These are phyloP conservation scores for Claviceps cyperi DNA, from an alignment of 2,329 filamentous ascomycete species.

Conservation along the genomic window DNA sequence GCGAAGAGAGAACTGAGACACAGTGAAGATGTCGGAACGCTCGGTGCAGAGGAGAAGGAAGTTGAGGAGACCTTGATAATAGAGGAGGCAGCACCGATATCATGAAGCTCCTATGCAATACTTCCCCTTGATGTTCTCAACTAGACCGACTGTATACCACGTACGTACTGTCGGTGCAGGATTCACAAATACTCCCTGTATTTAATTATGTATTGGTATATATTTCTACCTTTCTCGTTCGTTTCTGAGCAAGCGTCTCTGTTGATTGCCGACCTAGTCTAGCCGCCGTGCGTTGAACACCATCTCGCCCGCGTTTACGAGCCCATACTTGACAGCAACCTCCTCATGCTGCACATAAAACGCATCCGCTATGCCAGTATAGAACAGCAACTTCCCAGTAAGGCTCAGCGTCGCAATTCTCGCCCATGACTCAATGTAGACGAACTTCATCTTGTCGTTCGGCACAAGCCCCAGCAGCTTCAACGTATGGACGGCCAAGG, in stretches of 20 bases:
- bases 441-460: slow-evolving; percentile 47
- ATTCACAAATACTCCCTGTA: background rate
- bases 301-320: slow-evolving; percentile 24
- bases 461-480: slow-evolving; percentile 32
- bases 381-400: slow-evolving; percentile 62
- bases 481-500: slow-evolving; percentile 32
- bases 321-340: slow-evolving; percentile 35
- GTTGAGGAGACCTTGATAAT: slow-evolving; percentile 9
- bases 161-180: slow-evolving; percentile 7
- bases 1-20: slow-evolving; percentile 25
- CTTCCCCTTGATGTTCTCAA: background rate
- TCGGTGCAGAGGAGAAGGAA: slow-evolving; percentile 23
- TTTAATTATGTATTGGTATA: background rate
- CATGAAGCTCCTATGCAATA: background rate
- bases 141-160: slow-evolving; percentile 8
- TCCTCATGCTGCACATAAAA: slow-evolving; percentile 72
- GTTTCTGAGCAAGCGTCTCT: background rate
- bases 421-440: slow-evolving; percentile 92
- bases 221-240: background rate
- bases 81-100: slow-evolving; percentile 4
- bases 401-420: slow-evolving; percentile 70
- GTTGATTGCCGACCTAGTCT: slow-evolving; percentile 8
- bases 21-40: slow-evolving; percentile 28
- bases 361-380: slow-evolving; percentile 51
- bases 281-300: slow-evolving; percentile 23